Evolutionary conservation across 2,329 filamentous ascomycete genomes (phyloP).

Genomic region (Stachybotrys chlorohalonatus): DNA sequence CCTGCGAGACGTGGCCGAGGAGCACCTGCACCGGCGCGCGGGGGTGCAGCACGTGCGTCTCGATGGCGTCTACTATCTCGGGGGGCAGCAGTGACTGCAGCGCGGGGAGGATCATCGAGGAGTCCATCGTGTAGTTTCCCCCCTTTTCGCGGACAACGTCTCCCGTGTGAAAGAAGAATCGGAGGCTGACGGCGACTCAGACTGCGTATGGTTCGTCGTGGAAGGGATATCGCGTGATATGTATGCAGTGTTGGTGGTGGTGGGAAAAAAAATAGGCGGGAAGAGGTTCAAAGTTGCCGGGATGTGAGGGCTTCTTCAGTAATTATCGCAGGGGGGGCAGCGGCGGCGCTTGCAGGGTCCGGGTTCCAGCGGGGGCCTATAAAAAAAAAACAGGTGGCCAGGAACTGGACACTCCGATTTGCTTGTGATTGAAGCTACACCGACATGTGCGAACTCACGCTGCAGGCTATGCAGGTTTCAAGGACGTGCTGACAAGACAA

Average conservation of each 20-base stretch:
- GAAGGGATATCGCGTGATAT: no score
- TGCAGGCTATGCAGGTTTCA: no score
- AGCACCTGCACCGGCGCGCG: conserved; percentile 34
- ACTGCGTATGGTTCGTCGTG: no score
- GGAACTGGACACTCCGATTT: no score
- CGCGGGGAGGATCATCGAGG: conserved; percentile 20
- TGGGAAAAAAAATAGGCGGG: not conserved
- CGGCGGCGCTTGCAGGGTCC: not conserved
- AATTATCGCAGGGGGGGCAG: no score
- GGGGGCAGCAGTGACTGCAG: conserved; percentile 34
- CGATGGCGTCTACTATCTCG: conserved; percentile 31
- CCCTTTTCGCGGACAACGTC: not conserved
- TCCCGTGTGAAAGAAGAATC: not conserved
- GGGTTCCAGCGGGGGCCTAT: not conserved
- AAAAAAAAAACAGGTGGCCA: no score
- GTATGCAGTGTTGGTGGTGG: not conserved
- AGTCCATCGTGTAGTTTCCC: conserved; percentile 16
- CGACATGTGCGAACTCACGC: no score
- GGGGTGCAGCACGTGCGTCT: conserved; percentile 38
- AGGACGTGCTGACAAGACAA: no score
- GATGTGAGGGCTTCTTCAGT: not conserved
- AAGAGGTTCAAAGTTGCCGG: not conserved
- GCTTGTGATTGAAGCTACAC: no score
- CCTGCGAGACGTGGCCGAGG: conserved; percentile 21
- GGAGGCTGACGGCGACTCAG: no score